Evolutionary conservation across 1,284 basidiomycete genomes (phyloP).

Genomic region (Cryptococcus sp.): DNA sequence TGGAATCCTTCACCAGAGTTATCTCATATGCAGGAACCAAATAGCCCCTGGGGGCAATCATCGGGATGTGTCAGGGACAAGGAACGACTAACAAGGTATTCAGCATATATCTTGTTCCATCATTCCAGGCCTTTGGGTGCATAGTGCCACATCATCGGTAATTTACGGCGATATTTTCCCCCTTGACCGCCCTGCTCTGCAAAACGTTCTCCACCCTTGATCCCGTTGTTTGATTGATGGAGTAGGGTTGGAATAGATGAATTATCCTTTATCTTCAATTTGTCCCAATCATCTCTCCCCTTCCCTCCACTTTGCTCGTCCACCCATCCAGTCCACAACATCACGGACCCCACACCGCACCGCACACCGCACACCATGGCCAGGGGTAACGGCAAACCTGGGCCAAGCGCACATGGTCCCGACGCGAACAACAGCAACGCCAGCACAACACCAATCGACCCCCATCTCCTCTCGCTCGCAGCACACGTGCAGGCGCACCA

Average conservation of each 20-base stretch:
- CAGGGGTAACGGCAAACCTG: not conserved
- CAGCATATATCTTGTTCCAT: no score
- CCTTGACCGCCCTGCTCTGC: no score
- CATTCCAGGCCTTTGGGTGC: no score
- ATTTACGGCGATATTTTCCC: no score
- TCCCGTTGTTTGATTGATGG: no score
- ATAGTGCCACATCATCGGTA: no score
- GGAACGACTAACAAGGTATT: no score
- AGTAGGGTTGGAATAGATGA: not conserved
- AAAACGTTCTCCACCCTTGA: no score
- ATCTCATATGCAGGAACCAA: no score
- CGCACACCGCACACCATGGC: not conserved
- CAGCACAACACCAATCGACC: conserved; percentile 10
- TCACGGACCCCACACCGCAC: not conserved
- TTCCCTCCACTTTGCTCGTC: conserved; percentile 19
- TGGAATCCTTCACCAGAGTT: no score
- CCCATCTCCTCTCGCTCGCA: conserved; percentile 15
- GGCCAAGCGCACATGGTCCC: not conserved
- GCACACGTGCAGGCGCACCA: conserved; percentile 16
- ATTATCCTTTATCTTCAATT: conserved; percentile 9
- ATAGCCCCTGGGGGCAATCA: no score
- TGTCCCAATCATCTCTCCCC: not conserved
- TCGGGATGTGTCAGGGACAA: no score
- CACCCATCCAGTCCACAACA: conserved; percentile 1
- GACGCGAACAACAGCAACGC: not conserved